Conservation (phyloP, 176 grass and related monocot species). For the Coix lacrymajobi region DNA sequence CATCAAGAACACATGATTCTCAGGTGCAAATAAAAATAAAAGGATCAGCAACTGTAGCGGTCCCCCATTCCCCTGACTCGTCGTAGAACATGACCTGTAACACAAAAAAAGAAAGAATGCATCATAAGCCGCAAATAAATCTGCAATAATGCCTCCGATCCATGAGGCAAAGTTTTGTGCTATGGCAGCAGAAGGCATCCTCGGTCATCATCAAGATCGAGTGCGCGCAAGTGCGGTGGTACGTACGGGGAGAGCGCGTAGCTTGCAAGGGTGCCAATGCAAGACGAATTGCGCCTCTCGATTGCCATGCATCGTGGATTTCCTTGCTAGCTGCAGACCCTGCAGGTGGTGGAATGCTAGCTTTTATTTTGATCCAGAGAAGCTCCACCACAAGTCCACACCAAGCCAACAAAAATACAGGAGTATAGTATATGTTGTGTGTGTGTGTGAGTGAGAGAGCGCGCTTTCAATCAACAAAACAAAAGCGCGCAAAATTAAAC, state of each 20-base stretch:
- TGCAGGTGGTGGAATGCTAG: background rate
- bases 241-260: background rate
- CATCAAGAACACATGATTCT: background rate
- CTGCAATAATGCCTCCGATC: background rate
- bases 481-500: background rate
- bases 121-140: background rate
- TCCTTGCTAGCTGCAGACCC: background rate
- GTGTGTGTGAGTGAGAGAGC: no score
- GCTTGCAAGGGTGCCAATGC: slow-evolving; percentile 17
- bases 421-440: no score
- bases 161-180: background rate
- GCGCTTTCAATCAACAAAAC: no score
- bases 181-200: background rate
- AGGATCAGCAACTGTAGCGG: background rate
- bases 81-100: background rate
- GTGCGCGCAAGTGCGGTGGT: background rate
- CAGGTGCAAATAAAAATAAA: background rate
- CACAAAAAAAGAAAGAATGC: background rate
- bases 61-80: no score
- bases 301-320: background rate
- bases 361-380: background rate
- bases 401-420: background rate
- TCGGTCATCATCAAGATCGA: background rate
- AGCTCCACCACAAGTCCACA: background rate
- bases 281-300: background rate